Percentiles rank a stretch among this genome's conserved stretches.
Conservation (phyloP, 2,329 filamentous ascomycete species). For the Chaetomiaceae sp. region DNA sequence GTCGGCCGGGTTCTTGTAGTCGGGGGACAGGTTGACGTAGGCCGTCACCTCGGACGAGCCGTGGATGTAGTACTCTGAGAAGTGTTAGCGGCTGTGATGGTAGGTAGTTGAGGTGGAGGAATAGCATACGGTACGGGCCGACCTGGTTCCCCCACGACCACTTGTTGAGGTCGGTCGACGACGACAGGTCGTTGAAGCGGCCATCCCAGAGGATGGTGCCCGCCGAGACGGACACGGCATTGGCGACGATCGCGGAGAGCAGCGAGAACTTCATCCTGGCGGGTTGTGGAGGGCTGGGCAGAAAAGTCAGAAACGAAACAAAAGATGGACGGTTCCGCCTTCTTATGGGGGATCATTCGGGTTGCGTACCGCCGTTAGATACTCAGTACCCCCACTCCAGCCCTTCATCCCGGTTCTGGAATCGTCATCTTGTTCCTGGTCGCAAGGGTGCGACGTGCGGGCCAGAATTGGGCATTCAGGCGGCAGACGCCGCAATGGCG, state of each 20-base stretch:
- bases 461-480: neutral
- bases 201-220: conserved; percentile 53
- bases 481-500: conserved; percentile 17
- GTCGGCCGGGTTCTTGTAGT: conserved; percentile 64
- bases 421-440: neutral
- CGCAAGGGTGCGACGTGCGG: neutral
- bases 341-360: neutral
- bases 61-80: conserved; percentile 65
- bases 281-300: neutral
- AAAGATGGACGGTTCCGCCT: neutral
- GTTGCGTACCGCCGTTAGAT: no score
- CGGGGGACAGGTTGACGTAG: conserved; percentile 58
- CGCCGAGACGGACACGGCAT: conserved; percentile 22
- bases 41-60: conserved; percentile 50
- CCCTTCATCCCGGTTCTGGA: neutral
- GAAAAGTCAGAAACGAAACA: neutral
- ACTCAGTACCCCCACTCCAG: neutral
- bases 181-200: conserved; percentile 57
- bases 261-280: conserved; percentile 25
- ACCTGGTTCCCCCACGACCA: conserved; percentile 67
- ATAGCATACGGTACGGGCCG: conserved; percentile 51
- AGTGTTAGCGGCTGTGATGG: neutral
- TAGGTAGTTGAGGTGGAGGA: neutral
- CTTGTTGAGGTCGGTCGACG: conserved; percentile 51
- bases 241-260: conserved; percentile 21